phyloP scores from a whole-genome alignment of 768 basidiomycete species.

The Lentinula aciculospora region DNA sequence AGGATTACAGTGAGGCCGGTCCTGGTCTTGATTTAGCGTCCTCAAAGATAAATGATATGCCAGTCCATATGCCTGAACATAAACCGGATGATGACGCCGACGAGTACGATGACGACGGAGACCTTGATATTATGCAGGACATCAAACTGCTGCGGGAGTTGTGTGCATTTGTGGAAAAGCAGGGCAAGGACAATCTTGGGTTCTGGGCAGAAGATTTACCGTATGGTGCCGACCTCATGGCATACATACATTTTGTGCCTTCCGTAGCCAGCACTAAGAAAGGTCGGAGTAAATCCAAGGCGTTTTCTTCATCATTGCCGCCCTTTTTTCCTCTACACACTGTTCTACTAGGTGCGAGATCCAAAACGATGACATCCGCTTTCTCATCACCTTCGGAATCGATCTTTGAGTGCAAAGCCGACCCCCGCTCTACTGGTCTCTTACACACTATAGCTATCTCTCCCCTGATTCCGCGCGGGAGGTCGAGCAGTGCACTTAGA shows the following conservation, averaged over 20 bases:
- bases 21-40: not conserved
- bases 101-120: slow-evolving; percentile 27
- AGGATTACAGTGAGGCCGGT: not conserved
- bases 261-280: not conserved
- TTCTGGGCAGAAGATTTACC: slow-evolving; percentile 17
- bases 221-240: slow-evolving; percentile 59
- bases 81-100: slow-evolving; percentile 10
- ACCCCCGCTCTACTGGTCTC: slow-evolving; percentile 18
- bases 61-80: slow-evolving; percentile 3
- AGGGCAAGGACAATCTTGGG: not conserved
- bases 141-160: slow-evolving; percentile 26
- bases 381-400: not conserved
- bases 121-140: slow-evolving; percentile 31
- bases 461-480: slow-evolving; percentile 14
- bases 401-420: not conserved
- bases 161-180: slow-evolving; percentile 16
- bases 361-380: not conserved
- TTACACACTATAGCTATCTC: slow-evolving; percentile 23
- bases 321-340: not conserved
- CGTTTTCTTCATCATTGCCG: not conserved
- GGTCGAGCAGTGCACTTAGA: not conserved
- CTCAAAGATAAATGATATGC: not conserved
- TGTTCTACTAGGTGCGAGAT: not conserved
- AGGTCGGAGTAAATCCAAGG: not conserved
- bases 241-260: slow-evolving; percentile 29